Base-by-base conservation (phyloP, 805 yeast species). In the Saccharomycopsis fodiens region DNA sequence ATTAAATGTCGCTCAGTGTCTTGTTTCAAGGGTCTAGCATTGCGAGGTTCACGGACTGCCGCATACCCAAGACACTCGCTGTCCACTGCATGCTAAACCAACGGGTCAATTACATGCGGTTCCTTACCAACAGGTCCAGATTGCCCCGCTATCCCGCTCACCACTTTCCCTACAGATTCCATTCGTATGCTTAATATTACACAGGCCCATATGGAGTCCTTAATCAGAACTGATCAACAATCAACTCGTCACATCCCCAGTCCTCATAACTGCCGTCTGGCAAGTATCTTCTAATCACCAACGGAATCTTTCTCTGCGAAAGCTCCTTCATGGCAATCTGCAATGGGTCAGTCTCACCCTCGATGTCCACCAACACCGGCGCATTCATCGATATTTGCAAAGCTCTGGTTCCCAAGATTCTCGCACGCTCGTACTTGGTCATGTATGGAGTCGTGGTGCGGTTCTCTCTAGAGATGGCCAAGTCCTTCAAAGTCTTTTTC, bases 361-460 rank as follows among this genome's bases (percentile, higher is more conserved):
- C 99, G 48, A 93, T 78, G 60, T 94, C 98, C 35, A 93, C 98
- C 60, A 93, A 75, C 2, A 93, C 97, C 2, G 98, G 98, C 1
- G 99, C 98, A 61, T 93, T 93, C 85, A 93, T 85, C 22, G 97
- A 87, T 57, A 93, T 91, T 66, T 93, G 99, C 54, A 93, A 70
- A 1, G 99, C 98, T 58, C 99, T 77, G 8, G 99, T 93, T 22
- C 99, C 99, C 58, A 93, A 74, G 51, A 93, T 87, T 69, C 99
- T 79, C 5, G 99, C 99, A 57, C 97, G 78, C 71, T 93, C 99
- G 64, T 93, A 93, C 62, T 94, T 93, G 47, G 99, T 93, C 97
- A 93, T 89, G 63, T 91, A 93, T 44, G 99, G 99, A 3, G 99
- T 93, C 12, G 99, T 93, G 22, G 88, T 75, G 65, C 99, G 78